A percentile compares a stretch with the other conserved stretches of the same genome.
These are phyloP conservation scores for Termitomyces sp. DNA, from an alignment of 768 basidiomycete genomes.

Conservation along the genomic window DNA sequence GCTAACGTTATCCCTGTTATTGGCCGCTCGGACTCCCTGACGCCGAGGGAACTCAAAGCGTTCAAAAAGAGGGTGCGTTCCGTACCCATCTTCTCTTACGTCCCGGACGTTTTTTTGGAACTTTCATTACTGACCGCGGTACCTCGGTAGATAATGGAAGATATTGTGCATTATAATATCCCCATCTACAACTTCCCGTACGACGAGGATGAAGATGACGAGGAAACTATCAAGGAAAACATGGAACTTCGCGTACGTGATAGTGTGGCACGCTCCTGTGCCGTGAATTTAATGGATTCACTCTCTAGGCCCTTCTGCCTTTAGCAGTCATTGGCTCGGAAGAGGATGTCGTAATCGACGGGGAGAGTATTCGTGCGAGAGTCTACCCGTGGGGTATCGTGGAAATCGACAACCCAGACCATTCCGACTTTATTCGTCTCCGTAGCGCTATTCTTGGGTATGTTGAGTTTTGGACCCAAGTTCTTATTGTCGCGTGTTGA, in stretches of 20 bases:
- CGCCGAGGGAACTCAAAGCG: slow-evolving; percentile 70
- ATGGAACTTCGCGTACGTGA: slow-evolving; percentile 71
- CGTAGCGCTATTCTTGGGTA: slow-evolving; percentile 71
- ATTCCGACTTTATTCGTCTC: slow-evolving; percentile 82
- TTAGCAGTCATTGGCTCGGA: slow-evolving; percentile 89
- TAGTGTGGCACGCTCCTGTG: background rate
- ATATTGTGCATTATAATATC: slow-evolving; percentile 86
- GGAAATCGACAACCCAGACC: slow-evolving; percentile 88
- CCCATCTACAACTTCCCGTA: slow-evolving; percentile 95
- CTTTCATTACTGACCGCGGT: slow-evolving; percentile 13
- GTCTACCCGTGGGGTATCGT: slow-evolving; percentile 93
- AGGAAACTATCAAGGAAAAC: slow-evolving; percentile 88
- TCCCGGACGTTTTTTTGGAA: background rate
- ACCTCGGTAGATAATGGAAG: slow-evolving; percentile 75
- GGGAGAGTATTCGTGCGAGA: slow-evolving; percentile 73
- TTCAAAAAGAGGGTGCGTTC: slow-evolving; percentile 75
- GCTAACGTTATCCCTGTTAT: slow-evolving; percentile 94
- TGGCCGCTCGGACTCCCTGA: slow-evolving; percentile 87
- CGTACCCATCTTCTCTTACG: slow-evolving; percentile 8
- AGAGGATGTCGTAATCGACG: slow-evolving; percentile 80
- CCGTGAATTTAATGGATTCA: background rate
- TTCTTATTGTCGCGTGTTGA: slow-evolving; percentile 14
- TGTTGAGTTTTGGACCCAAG: slow-evolving; percentile 18
- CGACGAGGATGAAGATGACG: slow-evolving; percentile 90
- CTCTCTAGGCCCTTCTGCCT: slow-evolving; percentile 57